Evolutionary conservation across 2,329 filamentous ascomycete genomes (phyloP).

Genomic region (Metarhizium brunneum): DNA sequence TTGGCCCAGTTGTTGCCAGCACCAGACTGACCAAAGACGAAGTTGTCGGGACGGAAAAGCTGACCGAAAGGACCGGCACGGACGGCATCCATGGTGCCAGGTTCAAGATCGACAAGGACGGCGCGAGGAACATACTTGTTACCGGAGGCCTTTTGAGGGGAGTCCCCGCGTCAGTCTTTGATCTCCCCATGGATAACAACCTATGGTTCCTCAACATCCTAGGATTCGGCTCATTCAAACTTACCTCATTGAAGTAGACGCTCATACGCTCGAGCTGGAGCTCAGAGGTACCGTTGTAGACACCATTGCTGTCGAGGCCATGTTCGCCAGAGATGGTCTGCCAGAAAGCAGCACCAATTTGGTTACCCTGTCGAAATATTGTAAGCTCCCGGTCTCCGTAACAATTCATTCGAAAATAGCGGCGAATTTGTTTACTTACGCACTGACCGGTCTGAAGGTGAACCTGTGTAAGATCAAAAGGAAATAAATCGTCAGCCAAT

Average conservation of each 20-base stretch:
- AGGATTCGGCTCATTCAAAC: neutral
- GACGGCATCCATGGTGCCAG: conserved; percentile 99
- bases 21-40: conserved; percentile 98
- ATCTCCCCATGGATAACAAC: neutral
- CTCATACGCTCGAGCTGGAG: conserved; percentile 99
- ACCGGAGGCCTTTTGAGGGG: conserved; percentile 61
- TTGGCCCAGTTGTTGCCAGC: conserved; percentile 99
- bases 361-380: conserved; percentile 70
- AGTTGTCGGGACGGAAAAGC: conserved; percentile 99
- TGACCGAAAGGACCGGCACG: conserved; percentile 96
- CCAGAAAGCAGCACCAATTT: conserved; percentile 99
- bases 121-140: conserved; percentile 99
- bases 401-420: neutral
- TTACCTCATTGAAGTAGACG: conserved; percentile 87
- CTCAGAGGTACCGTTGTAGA: conserved; percentile 98
- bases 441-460: conserved; percentile 99
- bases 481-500: conserved; percentile 37
- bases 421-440: conserved; percentile 44
- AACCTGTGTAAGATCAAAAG: conserved; percentile 57
- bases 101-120: conserved; percentile 98
- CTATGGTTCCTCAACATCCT: neutral
- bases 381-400: conserved; percentile 24
- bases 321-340: conserved; percentile 84
- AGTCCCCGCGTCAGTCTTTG: neutral
- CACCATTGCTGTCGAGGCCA: conserved; percentile 92